phyloP scores from a whole-genome alignment of 345 rosid genomes.

The Physaria fendleri region DNA sequence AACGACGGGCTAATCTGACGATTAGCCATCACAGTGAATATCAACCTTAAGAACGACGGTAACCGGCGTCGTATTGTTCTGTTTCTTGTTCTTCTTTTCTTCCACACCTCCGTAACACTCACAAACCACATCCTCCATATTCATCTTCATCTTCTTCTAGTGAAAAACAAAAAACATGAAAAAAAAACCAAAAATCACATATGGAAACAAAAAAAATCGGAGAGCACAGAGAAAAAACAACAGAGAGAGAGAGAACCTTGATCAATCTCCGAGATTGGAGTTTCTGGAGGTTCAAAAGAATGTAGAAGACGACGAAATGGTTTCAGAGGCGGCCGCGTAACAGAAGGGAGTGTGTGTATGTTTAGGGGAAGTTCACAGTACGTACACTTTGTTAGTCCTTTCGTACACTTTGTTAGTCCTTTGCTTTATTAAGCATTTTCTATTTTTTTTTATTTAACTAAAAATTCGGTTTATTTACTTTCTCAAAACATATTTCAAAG shows the following conservation, averaged over 20 bases:
- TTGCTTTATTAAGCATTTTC: not conserved
- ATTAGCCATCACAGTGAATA: slow-evolving; percentile 26
- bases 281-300: not conserved
- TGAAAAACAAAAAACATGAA: not conserved
- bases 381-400: not conserved
- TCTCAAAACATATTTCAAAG: too few species aligned
- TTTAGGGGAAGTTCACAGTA: not conserved
- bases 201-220: not conserved
- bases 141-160: not conserved
- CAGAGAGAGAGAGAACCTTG: not conserved
- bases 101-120: slow-evolving; percentile 1
- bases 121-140: not conserved
- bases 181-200: not conserved
- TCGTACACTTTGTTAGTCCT: not conserved
- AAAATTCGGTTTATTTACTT: too few species aligned
- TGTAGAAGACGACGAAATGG: not conserved
- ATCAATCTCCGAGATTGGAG: not conserved
- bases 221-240: not conserved
- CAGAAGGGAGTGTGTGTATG: not conserved
- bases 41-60: slow-evolving; percentile 15
- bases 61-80: not conserved
- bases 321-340: not conserved
- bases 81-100: not conserved
- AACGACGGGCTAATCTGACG: slow-evolving; percentile 6
- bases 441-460: not conserved